Conservation (phyloP, 495 filamentous ascomycete species). For the Hypoxylon rickii region DNA sequence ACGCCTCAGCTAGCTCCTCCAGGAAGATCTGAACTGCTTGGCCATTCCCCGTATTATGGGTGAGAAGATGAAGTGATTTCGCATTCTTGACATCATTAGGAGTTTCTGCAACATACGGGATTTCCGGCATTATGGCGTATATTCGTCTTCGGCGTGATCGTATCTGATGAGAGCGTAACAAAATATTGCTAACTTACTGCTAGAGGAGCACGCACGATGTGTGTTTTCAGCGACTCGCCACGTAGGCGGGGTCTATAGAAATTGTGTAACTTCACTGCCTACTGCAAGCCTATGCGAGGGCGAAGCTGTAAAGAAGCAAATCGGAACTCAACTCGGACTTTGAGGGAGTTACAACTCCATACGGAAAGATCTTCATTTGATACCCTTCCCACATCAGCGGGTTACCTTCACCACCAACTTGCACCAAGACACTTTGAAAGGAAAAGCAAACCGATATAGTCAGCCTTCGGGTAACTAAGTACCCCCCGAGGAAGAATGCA, state of each 20-base stretch:
- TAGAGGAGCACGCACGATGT: too few species aligned
- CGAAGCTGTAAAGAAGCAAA: too few species aligned
- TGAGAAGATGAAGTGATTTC: neutral
- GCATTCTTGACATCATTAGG: neutral
- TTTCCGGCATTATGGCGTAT: neutral
- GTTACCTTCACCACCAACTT: neutral
- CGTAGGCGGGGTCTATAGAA: neutral
- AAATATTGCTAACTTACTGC: neutral
- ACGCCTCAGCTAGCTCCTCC: neutral
- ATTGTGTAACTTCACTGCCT: too few species aligned
- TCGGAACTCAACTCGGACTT: neutral
- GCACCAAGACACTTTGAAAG: too few species aligned
- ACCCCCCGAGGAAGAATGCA: too few species aligned
- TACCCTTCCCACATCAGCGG: neutral
- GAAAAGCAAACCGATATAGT: neutral
- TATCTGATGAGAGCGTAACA: neutral
- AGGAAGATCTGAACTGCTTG: neutral
- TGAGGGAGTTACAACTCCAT: neutral
- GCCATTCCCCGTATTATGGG: neutral
- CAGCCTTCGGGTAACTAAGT: too few species aligned
- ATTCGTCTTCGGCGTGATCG: neutral
- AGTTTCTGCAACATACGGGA: neutral
- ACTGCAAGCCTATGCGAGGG: neutral
- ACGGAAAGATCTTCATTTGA: neutral
- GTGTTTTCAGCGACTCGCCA: neutral